Evolutionary conservation across 208 protist genomes (phyloP), one percentile per base, ranked within the genome.

Genomic region (Trypanosoma platydactyli): DNA sequence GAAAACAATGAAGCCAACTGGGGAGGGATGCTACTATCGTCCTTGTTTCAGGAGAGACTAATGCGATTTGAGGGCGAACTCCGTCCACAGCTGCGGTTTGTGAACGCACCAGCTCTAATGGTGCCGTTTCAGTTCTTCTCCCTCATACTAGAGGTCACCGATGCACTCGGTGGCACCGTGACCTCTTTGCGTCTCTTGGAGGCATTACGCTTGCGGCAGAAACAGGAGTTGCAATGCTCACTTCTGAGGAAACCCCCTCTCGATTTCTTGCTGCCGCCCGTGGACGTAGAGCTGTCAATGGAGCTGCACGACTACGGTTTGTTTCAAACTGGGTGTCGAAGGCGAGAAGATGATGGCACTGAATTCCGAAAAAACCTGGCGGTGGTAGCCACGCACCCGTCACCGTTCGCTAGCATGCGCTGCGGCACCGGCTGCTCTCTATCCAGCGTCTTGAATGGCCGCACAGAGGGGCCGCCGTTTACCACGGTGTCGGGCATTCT

Each of bases 401-500:
- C 53, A 58, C 53, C 53, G 18, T 58, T 58, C 24, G n/a, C 53
- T 9, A 44, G 38, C 35, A 58, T 58, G 53, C 53, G 33, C 7
- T 58, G 42, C 35, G 13, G 30, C n/a, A 20, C 40, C 35, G 33
- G 33, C n/a, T 25, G 30, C 16, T 27, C 54, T 25, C 33, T 59
- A 2, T 45, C 30, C 12, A n/a, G 13, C 20, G 42, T n/a, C 46
- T n/a, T 22, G 9, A 62, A 2, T 0, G n/a, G n/a, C 22, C 56
- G 18, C 1, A 38, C 40, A 1, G 2, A 18, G 1, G 35, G 13
- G 22, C 59, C 59, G 20, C 59, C 59, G 0, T 54, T 64, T 15
- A 54, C 9, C 16, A 64, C 45, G 22, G 38, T 64, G 22, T 54
- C 46, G n/a, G 41, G 59, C 1, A 64, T 64, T 38, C 46, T 64